Base-by-base conservation (phyloP, 306 rosid species). In the Cotoneaster glaucophyllus region DNA sequence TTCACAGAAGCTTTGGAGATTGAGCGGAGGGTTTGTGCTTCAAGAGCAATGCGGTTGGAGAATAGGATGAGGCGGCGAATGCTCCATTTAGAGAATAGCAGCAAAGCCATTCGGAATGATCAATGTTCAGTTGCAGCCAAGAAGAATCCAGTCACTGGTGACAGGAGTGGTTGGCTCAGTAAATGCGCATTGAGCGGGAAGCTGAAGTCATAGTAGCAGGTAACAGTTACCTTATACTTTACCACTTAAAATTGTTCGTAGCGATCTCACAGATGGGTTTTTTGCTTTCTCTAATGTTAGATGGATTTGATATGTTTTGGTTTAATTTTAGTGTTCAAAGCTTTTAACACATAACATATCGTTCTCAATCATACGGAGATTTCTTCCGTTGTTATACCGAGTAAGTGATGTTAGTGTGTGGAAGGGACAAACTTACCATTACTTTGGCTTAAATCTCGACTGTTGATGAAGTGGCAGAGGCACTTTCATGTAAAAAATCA, bases 71-170 rank as follows among this genome's bases (percentile, higher is more conserved):
- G 96, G 84, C 88, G 93, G 57, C 89, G 87, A 5, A 90, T 73
- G 84, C 90, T 84, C 65, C 97, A 85, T 76, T 67, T 82, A 3
- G 97, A 86, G 80, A 79, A 85, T 64, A 79, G 77, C 84, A 71
- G 77, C 57, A 92, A 85, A 82, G 84, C 79, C 53, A 86, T 88
- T 58, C 67, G 85, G 72, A 88, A 74, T 57, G 97, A 90, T 80
- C 96, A 82, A 48, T 95, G 98, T 77, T 81, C 93, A 28, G 91
- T 90, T 79, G 96, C 91, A 21, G 95, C 97, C 59, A 92, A 95
- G 89, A 95, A 92, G 83, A 88, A 70, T 81, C 83, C 93, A 4
- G 83, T 64, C 70, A 80, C 79, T 32, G 82, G 88, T 8, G 90
- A 86, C 24, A 73, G 76, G 67, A 80, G 25, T 74, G 71, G 88